These are phyloP conservation scores for Xylaria sp. DNA, from an alignment of 2,329 filamentous ascomycete genomes.

Conservation along the genomic window DNA sequence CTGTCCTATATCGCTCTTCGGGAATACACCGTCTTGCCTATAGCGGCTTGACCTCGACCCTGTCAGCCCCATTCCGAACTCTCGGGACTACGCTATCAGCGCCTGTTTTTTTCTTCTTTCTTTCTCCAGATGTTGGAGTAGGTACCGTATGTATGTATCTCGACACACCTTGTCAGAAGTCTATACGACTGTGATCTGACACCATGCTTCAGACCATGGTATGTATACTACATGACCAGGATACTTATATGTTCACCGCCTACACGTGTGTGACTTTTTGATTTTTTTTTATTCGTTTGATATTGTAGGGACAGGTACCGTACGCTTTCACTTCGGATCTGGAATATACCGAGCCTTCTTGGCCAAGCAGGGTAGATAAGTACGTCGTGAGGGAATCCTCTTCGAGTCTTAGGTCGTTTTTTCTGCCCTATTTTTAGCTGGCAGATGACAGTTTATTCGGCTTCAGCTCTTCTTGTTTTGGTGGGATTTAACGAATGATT, in stretches of 20 bases:
- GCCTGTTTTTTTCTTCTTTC: neutral
- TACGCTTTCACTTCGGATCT: neutral
- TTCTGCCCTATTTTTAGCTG: conserved; percentile 7
- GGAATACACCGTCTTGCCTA: conserved; percentile 4
- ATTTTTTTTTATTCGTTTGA: neutral
- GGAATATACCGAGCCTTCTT: neutral
- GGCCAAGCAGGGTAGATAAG: neutral
- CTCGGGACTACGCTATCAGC: conserved; percentile 35
- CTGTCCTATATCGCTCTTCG: conserved; percentile 15
- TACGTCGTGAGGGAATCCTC: too few species aligned
- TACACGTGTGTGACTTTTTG: too few species aligned
- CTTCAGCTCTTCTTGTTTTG: too few species aligned
- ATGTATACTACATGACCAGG: neutral
- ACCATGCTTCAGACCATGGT: neutral
- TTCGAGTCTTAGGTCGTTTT: neutral
- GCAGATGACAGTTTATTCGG: neutral
- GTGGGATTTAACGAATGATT: too few species aligned
- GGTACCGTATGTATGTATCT: neutral
- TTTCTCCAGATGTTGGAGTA: neutral
- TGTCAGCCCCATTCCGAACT: conserved; percentile 32
- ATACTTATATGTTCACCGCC: neutral
- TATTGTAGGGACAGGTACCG: neutral
- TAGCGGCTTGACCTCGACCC: conserved; percentile 22
- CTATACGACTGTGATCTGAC: conserved; percentile 5
- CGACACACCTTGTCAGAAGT: neutral